phyloP scores from a whole-genome alignment of 2,329 filamentous ascomycete genomes.

The Exophiala aquamarina region DNA sequence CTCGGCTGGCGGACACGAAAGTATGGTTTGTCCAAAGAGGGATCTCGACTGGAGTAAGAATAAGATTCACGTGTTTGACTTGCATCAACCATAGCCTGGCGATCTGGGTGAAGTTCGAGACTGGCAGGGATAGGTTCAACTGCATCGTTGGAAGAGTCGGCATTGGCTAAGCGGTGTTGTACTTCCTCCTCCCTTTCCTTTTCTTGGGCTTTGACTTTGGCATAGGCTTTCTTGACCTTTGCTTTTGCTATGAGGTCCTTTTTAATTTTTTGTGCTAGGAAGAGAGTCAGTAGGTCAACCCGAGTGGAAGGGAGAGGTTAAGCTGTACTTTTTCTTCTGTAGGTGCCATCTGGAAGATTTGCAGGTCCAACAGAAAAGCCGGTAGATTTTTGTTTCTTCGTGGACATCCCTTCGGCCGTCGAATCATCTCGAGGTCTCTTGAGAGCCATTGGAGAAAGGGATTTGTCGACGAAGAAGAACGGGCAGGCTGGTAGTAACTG shows the following conservation, averaged over 20 bases:
- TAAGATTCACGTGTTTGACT: constrained; percentile 29
- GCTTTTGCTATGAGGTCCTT: constrained; percentile 84
- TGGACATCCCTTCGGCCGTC: constrained; percentile 13
- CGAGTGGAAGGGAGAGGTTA: constrained; percentile 3
- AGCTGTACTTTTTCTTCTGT: constrained; percentile 70
- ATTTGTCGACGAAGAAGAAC: constrained; percentile 14
- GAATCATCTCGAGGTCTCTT: constrained; percentile 57
- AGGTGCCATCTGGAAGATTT: constrained; percentile 86
- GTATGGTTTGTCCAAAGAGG: constrained; percentile 24
- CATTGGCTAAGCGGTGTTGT: constrained; percentile 28
- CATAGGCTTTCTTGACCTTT: constrained; percentile 89
- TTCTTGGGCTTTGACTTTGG: constrained; percentile 73
- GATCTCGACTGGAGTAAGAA: constrained; percentile 27
- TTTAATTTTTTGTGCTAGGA: constrained; percentile 81
- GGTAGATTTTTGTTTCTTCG: constrained; percentile 55
- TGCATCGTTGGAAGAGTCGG: constrained; percentile 24
- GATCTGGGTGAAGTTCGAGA: constrained; percentile 60
- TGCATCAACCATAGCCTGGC: constrained; percentile 58
- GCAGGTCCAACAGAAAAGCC: constrained; percentile 86
- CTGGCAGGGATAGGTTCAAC: constrained; percentile 35
- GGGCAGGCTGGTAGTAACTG: no score
- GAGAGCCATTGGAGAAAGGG: no score
- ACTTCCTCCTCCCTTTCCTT: constrained; percentile 39
- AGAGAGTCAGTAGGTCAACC: neutral
- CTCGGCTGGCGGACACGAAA: constrained; percentile 39